A percentile compares a stretch with the other conserved stretches of the same genome.
phyloP scores from a whole-genome alignment of 192 early-diverging fungal species.

The Umbelopsis sp. region DNA sequence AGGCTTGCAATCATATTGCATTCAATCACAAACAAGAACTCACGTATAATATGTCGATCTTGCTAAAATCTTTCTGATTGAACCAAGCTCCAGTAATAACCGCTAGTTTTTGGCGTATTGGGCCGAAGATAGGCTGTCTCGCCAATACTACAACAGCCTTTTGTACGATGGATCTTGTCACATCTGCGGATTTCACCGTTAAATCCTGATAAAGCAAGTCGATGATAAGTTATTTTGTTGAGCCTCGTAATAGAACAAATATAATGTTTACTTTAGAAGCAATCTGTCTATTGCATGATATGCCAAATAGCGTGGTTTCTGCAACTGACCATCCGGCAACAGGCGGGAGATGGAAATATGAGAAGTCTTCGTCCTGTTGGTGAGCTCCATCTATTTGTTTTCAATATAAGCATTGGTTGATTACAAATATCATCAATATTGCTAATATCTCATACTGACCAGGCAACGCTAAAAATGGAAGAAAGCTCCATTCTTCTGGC shows the following conservation, averaged over 20 bases:
- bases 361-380: slow-evolving; percentile 79
- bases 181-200: slow-evolving; percentile 69
- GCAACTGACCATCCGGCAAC: slow-evolving; percentile 61
- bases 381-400: slow-evolving; percentile 66
- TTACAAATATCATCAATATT: background rate
- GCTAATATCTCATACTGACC: slow-evolving; percentile 33
- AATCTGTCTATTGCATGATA: slow-evolving; percentile 83
- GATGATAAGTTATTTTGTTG: background rate
- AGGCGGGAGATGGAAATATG: slow-evolving; percentile 84
- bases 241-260: background rate
- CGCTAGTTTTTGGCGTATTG: slow-evolving; percentile 70
- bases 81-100: slow-evolving; percentile 82
- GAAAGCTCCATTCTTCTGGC: slow-evolving; percentile 81
- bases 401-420: background rate
- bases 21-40: slow-evolving; percentile 21
- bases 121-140: slow-evolving; percentile 70
- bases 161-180: slow-evolving; percentile 79
- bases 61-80: slow-evolving; percentile 76
- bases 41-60: slow-evolving; percentile 74
- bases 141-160: slow-evolving; percentile 81
- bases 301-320: slow-evolving; percentile 74
- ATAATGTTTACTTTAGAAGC: slow-evolving; percentile 52
- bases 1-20: background rate
- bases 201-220: slow-evolving; percentile 52
- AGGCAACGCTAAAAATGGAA: slow-evolving; percentile 80